A percentile compares a stretch with the other conserved stretches of the same genome.
Conservation (phyloP, 441 rosid genomes). For the Capsella rubella region DNA sequence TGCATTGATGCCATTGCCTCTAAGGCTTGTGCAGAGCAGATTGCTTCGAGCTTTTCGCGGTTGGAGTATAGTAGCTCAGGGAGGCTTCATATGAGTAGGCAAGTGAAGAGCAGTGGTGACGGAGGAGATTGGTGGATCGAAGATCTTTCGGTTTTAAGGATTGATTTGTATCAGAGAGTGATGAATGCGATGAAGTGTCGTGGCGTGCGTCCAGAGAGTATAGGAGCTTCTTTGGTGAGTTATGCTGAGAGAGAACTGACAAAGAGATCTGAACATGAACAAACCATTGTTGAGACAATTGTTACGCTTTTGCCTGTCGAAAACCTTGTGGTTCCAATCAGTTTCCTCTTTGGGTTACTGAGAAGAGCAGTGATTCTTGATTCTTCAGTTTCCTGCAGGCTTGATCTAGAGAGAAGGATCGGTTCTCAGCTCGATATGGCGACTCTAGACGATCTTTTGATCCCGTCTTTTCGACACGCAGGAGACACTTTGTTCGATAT, state of each 20-base stretch:
- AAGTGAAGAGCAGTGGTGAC: conserved; percentile 62
- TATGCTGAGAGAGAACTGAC: conserved; percentile 92
- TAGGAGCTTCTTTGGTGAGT: conserved; percentile 83
- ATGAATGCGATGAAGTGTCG: conserved; percentile 95
- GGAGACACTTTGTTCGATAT: conserved; percentile 92
- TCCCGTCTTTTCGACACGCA: conserved; percentile 84
- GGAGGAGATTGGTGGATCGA: conserved; percentile 99
- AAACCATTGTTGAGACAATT: conserved; percentile 81
- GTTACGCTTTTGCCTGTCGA: conserved; percentile 86
- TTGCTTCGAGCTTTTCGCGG: conserved; percentile 96
- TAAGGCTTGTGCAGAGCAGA: conserved; percentile 91
- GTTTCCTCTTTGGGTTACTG: conserved; percentile 84
- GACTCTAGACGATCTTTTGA: conserved; percentile 87
- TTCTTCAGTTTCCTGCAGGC: conserved; percentile 77
- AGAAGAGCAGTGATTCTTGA: conserved; percentile 94
- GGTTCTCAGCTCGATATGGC: conserved; percentile 92
- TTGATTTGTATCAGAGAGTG: conserved; percentile 84
- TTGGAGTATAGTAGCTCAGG: conserved; percentile 99
- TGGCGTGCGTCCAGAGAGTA: conserved; percentile 96
- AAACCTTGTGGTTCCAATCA: conserved; percentile 87
- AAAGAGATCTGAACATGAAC: conserved; percentile 75
- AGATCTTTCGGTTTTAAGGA: conserved; percentile 82
- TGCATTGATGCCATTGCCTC: conserved; percentile 95
- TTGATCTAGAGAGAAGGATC: conserved; percentile 90
- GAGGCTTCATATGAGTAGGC: conserved; percentile 93